These are phyloP conservation scores for Begonia peltatifolia DNA, from an alignment of 306 rosid species.

Conservation along the genomic window DNA sequence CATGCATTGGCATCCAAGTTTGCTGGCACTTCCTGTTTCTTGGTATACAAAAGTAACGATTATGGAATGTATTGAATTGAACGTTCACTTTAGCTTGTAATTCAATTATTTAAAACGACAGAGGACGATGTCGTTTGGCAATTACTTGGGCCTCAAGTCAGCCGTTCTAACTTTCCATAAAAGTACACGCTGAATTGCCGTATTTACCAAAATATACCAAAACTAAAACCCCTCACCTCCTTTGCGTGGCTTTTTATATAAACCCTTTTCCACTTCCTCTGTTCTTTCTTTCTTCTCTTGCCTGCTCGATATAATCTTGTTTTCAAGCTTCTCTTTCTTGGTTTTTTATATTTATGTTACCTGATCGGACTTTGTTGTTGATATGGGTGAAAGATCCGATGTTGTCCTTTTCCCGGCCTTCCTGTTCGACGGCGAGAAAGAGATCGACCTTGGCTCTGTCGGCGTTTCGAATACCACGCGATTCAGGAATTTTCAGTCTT, in stretches of 20 bases:
- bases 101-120: too few relatives aligned
- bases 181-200: not conserved
- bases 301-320: too few relatives aligned
- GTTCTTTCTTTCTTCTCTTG: not conserved
- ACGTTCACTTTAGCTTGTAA: too few relatives aligned
- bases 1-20: slow-evolving; percentile 56
- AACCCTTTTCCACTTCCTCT: not conserved
- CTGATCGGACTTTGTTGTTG: not conserved
- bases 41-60: slow-evolving; percentile 40
- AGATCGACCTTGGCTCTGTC: slow-evolving; percentile 32
- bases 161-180: not conserved
- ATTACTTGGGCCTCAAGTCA: slow-evolving; percentile 24
- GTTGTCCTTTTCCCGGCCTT: slow-evolving; percentile 24
- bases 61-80: not conserved
- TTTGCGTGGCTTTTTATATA: not conserved
- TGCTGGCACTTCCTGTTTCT: slow-evolving; percentile 35
- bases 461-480: slow-evolving; percentile 19
- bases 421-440: slow-evolving; percentile 37
- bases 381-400: slow-evolving; percentile 16
- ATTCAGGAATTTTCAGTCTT: slow-evolving; percentile 27
- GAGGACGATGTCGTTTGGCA: not conserved
- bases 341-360: not conserved
- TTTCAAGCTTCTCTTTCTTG: too few relatives aligned
- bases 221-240: not conserved
- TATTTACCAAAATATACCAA: not conserved